A percentile compares a stretch with the other conserved stretches of the same genome.
phyloP scores from a whole-genome alignment of 2,329 filamentous ascomycete species.

The Aspergillus vadensis region DNA sequence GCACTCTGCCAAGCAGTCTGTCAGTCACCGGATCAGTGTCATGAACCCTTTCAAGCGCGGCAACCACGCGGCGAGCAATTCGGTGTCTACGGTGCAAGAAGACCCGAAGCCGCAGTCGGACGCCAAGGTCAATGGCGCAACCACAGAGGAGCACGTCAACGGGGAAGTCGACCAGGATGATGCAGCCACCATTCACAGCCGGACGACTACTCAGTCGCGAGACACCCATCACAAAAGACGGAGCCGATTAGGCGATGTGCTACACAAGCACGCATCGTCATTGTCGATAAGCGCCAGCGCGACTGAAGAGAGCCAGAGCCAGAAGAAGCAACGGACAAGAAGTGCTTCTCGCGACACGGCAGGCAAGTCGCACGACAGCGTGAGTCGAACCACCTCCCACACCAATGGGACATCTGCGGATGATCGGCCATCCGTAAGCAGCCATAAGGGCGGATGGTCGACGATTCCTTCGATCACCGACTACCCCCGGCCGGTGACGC shows the following conservation, averaged over 20 bases:
- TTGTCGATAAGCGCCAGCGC: conserved; percentile 29
- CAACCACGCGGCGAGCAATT: conserved; percentile 39
- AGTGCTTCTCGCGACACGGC: conserved; percentile 32
- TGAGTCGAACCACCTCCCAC: conserved; percentile 33
- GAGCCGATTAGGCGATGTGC: conserved; percentile 43
- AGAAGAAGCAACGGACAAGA: conserved; percentile 29
- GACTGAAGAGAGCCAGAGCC: conserved; percentile 26
- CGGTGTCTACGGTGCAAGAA: conserved; percentile 38
- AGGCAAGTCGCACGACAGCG: conserved; percentile 31
- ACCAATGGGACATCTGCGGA: conserved; percentile 25
- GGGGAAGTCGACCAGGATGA: conserved; percentile 35
- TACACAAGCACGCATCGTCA: conserved; percentile 36
- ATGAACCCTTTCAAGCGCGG: conserved; percentile 48
- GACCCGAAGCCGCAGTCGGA: conserved; percentile 26
- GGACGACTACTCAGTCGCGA: conserved; percentile 38
- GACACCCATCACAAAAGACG: conserved; percentile 40
- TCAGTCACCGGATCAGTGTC: conserved; percentile 45
- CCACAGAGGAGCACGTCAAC: conserved; percentile 4
- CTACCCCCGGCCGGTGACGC: conserved; percentile 38
- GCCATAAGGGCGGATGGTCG: conserved; percentile 36
- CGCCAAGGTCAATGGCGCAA: conserved; percentile 25
- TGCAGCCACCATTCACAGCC: conserved; percentile 40
- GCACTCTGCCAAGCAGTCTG: conserved; percentile 40
- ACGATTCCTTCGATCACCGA: conserved; percentile 38
- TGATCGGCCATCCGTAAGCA: conserved; percentile 19